phyloP scores from a whole-genome alignment of 169 alveolate species.

The Cryptosporidium bovis region DNA sequence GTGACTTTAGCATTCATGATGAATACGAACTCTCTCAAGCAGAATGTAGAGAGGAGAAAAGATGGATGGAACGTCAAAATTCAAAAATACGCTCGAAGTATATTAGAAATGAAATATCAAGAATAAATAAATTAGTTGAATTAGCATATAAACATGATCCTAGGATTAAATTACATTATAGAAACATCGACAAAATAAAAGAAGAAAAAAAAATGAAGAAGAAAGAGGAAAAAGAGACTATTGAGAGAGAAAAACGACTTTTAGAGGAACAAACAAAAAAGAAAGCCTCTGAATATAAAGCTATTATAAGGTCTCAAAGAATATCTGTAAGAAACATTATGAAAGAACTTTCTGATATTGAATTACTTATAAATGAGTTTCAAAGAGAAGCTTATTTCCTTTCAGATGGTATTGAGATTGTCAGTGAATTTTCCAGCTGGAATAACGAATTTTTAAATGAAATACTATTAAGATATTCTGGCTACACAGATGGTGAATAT shows the following conservation, averaged over 20 bases:
- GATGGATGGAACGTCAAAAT: constrained; percentile 95
- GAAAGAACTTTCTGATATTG: constrained; percentile 38
- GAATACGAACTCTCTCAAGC: constrained; percentile 92
- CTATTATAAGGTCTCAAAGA: constrained; percentile 76
- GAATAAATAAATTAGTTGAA: constrained; percentile 91
- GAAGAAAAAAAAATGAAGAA: constrained; percentile 80
- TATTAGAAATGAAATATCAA: constrained; percentile 86
- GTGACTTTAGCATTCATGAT: constrained; percentile 91
- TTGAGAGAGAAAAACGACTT: constrained; percentile 72
- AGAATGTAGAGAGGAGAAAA: constrained; percentile 91
- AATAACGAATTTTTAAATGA: not conserved
- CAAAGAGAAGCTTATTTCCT: constrained; percentile 2
- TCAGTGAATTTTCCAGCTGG: constrained; percentile 37
- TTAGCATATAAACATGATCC: constrained; percentile 90
- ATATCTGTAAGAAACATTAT: constrained; percentile 75
- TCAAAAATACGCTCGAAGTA: constrained; percentile 88
- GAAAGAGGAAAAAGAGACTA: constrained; percentile 80
- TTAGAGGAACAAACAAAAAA: constrained; percentile 75
- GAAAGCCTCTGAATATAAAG: constrained; percentile 72
- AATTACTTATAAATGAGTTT: constrained; percentile 18
- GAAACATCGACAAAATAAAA: constrained; percentile 81
- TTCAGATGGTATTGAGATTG: not conserved
- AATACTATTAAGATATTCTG: not conserved
- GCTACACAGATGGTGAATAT: not conserved
- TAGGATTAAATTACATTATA: constrained; percentile 82